A percentile compares a stretch with the other conserved stretches of the same genome.
Evolutionary conservation across 1,284 basidiomycete species (phyloP).

Genomic region (Tilletia indica): DNA sequence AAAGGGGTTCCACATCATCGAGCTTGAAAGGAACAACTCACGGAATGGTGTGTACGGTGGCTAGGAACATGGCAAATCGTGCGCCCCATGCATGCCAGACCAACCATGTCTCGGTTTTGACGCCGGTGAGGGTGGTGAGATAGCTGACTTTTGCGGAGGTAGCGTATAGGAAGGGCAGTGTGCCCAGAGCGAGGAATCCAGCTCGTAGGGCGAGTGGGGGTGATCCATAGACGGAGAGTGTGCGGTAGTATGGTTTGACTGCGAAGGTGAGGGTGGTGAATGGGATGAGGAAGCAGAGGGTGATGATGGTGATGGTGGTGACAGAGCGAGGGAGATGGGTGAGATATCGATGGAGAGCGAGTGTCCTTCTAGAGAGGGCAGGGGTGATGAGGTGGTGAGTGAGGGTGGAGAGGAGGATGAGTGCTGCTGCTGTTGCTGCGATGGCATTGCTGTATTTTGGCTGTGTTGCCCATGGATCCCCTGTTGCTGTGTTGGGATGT

Average conservation of each 20-base stretch:
- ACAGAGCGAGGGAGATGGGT: not conserved
- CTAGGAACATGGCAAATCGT: slow-evolving; percentile 44
- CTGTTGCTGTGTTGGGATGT: slow-evolving; percentile 26
- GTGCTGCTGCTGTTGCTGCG: slow-evolving; percentile 26
- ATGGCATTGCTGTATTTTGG: slow-evolving; percentile 36
- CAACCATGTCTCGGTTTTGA: slow-evolving; percentile 45
- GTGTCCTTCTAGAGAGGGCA: not conserved
- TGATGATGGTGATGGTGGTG: slow-evolving; percentile 11
- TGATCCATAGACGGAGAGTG: slow-evolving; percentile 32
- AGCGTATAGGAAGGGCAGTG: slow-evolving; percentile 48
- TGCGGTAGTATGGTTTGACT: slow-evolving; percentile 42
- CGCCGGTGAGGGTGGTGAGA: slow-evolving; percentile 42
- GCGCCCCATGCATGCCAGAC: slow-evolving; percentile 51
- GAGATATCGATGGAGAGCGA: not conserved
- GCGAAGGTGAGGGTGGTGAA: slow-evolving; percentile 32
- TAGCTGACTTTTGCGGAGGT: slow-evolving; percentile 47
- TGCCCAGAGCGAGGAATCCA: slow-evolving; percentile 43
- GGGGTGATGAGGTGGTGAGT: not conserved
- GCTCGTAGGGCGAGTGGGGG: slow-evolving; percentile 44
- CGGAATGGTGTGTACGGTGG: slow-evolving; percentile 43
- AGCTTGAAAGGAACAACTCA: not conserved
- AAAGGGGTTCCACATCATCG: not conserved
- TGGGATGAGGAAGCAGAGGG: slow-evolving; percentile 17
- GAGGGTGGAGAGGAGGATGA: slow-evolving; percentile 25
- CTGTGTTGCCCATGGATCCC: slow-evolving; percentile 36